phyloP scores from a whole-genome alignment of 345 rosid species.

The Turritis glabra region DNA sequence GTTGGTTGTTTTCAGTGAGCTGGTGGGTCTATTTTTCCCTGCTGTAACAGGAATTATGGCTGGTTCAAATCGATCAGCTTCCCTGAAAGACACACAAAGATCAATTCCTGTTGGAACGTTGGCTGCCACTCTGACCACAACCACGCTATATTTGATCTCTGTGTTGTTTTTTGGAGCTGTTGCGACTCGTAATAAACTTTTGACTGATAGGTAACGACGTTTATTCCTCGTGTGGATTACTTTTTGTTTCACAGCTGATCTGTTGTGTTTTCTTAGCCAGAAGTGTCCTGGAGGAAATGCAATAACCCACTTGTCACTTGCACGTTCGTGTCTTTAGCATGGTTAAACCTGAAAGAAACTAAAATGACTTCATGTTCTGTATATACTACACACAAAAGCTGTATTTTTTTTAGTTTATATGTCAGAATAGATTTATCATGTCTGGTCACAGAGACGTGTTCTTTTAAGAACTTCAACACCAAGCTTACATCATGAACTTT shows the following conservation, averaged over 20 bases:
- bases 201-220: conserved; percentile 79
- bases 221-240: conserved; percentile 5
- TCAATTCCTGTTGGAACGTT: conserved; percentile 96
- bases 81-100: conserved; percentile 92
- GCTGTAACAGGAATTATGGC: conserved; percentile 99
- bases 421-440: conserved; percentile 13
- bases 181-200: conserved; percentile 81
- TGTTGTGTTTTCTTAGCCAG: conserved; percentile 15
- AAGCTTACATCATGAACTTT: background rate
- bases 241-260: conserved; percentile 1
- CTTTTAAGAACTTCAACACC: background rate
- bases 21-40: conserved; percentile 99
- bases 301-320: conserved; percentile 7
- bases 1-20: conserved; percentile 51
- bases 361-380: background rate
- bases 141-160: conserved; percentile 71
- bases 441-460: conserved; percentile 14
- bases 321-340: conserved; percentile 12
- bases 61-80: conserved; percentile 96
- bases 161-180: conserved; percentile 88
- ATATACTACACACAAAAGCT: conserved; percentile 11
- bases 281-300: conserved; percentile 26
- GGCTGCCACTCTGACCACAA: conserved; percentile 90
- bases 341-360: conserved; percentile 16
- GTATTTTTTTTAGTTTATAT: background rate